These are phyloP conservation scores for Hebeloma cylindrosporum DNA, from an alignment of 768 basidiomycete genomes.

Conservation along the genomic window DNA sequence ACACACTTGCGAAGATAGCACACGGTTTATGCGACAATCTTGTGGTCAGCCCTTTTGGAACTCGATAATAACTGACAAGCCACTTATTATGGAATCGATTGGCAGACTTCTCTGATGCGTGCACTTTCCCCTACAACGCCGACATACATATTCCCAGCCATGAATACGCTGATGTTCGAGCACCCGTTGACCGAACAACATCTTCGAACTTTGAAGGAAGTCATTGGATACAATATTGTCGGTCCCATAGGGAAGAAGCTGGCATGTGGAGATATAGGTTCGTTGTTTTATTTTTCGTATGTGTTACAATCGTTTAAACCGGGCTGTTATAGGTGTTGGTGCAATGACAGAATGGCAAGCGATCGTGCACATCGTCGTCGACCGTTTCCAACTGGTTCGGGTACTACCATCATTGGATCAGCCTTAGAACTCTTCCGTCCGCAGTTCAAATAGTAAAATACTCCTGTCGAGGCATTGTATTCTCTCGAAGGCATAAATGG, in stretches of 20 bases:
- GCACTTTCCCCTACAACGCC: conserved; percentile 83
- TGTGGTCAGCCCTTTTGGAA: conserved; percentile 53
- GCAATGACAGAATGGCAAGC: conserved; percentile 98
- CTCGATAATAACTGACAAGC: conserved; percentile 1
- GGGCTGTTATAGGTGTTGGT: conserved; percentile 60
- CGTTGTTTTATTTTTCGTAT: conserved; percentile 23
- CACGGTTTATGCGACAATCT: conserved; percentile 90
- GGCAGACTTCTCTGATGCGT: conserved; percentile 75
- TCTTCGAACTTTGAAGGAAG: conserved; percentile 68
- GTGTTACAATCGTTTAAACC: not conserved
- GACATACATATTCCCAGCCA: conserved; percentile 92
- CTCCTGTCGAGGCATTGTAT: too few species aligned
- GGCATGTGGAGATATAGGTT: conserved; percentile 92
- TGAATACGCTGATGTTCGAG: conserved; percentile 98
- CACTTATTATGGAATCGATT: not conserved
- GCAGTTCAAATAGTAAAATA: too few species aligned
- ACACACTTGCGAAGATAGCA: conserved; percentile 92
- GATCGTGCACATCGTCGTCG: conserved; percentile 72
- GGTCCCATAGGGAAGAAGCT: conserved; percentile 88
- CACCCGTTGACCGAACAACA: conserved; percentile 91
- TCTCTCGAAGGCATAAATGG: too few species aligned
- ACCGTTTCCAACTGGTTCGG: conserved; percentile 43
- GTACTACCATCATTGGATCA: not conserved
- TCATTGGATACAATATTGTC: conserved; percentile 75
- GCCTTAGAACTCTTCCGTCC: not conserved